Percentiles rank a stretch among this genome's conserved stretches.
These are phyloP conservation scores for Candida boleticola DNA, from an alignment of 805 yeast species.

Conservation along the genomic window DNA sequence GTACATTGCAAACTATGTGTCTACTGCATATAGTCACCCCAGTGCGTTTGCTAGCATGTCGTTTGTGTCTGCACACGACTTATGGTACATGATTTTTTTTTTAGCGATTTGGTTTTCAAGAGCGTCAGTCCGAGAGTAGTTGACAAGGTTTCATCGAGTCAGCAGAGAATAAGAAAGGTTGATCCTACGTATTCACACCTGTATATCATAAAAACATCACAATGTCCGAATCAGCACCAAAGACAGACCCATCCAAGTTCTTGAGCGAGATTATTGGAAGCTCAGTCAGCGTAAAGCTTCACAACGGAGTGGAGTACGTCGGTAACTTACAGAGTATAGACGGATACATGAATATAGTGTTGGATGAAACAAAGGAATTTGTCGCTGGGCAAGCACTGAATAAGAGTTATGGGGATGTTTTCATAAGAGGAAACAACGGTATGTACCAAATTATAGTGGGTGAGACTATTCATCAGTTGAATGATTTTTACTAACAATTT, in stretches of 20 bases:
- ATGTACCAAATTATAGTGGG: slow-evolving; percentile 36
- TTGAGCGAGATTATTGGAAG: slow-evolving; percentile 76
- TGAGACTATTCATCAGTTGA: no score
- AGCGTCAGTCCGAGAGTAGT: no score
- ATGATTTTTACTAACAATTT: background rate
- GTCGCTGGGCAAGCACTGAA: slow-evolving; percentile 46
- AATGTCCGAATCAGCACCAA: slow-evolving; percentile 8
- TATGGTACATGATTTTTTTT: no score
- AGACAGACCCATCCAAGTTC: slow-evolving; percentile 71
- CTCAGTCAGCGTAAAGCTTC: slow-evolving; percentile 75
- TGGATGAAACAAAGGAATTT: slow-evolving; percentile 72
- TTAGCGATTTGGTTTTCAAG: no score
- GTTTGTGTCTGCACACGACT: no score
- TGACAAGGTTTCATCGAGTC: no score
- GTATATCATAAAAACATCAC: no score
- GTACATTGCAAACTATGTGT: no score
- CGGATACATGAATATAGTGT: slow-evolving; percentile 93
- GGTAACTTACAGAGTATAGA: slow-evolving; percentile 81
- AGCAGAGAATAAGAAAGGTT: no score
- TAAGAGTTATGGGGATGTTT: slow-evolving; percentile 70
- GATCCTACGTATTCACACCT: no score
- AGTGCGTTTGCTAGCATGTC: no score
- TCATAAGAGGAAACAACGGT: slow-evolving; percentile 84
- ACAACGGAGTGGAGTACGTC: slow-evolving; percentile 79
- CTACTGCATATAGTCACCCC: no score